Conservation (phyloP, 768 basidiomycete species). For the Naganishia vishniacii region DNA sequence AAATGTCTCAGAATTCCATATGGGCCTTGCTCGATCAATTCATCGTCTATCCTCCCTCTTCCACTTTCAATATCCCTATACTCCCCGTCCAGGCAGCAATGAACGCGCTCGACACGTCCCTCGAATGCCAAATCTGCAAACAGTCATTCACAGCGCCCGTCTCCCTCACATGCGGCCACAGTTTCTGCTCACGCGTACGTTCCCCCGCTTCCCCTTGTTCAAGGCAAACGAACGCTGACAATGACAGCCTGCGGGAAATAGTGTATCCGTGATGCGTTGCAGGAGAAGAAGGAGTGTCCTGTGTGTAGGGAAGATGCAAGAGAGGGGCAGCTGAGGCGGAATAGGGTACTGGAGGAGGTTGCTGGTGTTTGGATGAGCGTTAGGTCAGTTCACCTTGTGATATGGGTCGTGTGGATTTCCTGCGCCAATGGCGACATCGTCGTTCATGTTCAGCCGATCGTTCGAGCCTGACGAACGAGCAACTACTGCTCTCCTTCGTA, state of each 20-base stretch:
- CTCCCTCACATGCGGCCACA: constrained; percentile 68
- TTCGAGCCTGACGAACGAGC: too few species aligned
- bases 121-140: constrained; percentile 71
- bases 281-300: constrained; percentile 65
- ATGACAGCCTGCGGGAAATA: constrained; percentile 37
- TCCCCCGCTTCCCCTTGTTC: neutral
- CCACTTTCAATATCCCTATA: too few species aligned
- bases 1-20: too few species aligned
- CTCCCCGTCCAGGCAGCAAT: too few species aligned
- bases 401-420: neutral
- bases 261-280: constrained; percentile 65
- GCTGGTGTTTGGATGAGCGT: constrained; percentile 66
- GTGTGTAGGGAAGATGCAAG: constrained; percentile 59
- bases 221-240: too few species aligned
- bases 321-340: constrained; percentile 64
- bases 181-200: constrained; percentile 58
- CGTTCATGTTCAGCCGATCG: too few species aligned
- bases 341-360: constrained; percentile 65
- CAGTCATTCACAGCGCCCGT: constrained; percentile 70
- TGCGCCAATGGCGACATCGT: too few species aligned
- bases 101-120: constrained; percentile 29
- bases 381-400: constrained; percentile 54
- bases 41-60: too few species aligned
- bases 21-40: too few species aligned
- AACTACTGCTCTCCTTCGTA: too few species aligned